Conservation (phyloP, 306 rosid genomes). For the Argentina anserina region DNA sequence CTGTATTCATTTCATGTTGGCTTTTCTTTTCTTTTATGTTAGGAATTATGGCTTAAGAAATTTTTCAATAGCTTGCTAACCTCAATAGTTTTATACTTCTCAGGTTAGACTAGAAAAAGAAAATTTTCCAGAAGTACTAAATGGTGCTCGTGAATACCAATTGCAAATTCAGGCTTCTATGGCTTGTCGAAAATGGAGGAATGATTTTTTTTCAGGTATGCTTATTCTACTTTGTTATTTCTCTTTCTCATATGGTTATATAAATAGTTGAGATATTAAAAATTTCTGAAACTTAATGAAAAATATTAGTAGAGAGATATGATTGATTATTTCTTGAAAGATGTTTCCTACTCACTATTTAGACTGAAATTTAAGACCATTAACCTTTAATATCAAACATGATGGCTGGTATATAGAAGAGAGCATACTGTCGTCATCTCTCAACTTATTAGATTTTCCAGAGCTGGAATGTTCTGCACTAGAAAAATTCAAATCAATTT, state of each 20-base stretch:
- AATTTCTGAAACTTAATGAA: not conserved
- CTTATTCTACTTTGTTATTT: constrained; percentile 15
- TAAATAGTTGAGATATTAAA: not conserved
- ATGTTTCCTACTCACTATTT: not conserved
- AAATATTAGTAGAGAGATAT: not conserved
- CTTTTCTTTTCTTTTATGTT: constrained; percentile 27
- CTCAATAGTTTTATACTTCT: not conserved
- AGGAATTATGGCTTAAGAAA: not conserved
- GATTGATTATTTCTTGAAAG: not conserved
- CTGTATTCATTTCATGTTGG: no score
- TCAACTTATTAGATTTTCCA: not conserved
- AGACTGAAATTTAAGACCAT: not conserved
- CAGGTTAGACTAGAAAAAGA: constrained; percentile 65
- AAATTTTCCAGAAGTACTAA: constrained; percentile 81
- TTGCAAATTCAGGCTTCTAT: constrained; percentile 90
- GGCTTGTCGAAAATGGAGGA: constrained; percentile 89
- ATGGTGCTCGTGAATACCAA: constrained; percentile 93
- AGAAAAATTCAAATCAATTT: not conserved
- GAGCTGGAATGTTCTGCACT: constrained; percentile 1
- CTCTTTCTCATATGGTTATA: not conserved
- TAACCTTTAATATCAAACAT: not conserved
- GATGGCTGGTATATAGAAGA: not conserved
- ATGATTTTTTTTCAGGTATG: constrained; percentile 78
- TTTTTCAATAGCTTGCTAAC: not conserved
- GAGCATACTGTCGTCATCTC: not conserved